These are phyloP conservation scores for Cotoneaster glaucophyllus DNA, from an alignment of 306 rosid genomes.

Conservation along the genomic window DNA sequence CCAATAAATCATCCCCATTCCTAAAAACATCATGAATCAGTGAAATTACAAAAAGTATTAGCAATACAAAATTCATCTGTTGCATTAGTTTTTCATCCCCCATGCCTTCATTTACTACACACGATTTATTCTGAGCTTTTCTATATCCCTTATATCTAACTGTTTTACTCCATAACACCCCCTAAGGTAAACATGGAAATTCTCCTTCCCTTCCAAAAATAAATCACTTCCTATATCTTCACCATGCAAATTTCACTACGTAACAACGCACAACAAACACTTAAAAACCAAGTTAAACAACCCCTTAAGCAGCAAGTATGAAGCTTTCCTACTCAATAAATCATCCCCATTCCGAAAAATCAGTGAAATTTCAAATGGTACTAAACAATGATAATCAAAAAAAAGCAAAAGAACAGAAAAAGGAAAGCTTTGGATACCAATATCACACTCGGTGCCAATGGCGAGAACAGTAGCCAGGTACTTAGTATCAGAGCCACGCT, in stretches of 20 bases:
- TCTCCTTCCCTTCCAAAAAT: background rate
- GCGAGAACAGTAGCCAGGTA: constrained; percentile 94
- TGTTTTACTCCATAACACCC: background rate
- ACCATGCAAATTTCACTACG: background rate
- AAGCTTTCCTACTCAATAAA: background rate
- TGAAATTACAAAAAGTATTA: background rate
- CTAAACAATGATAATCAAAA: background rate
- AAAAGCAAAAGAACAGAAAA: background rate
- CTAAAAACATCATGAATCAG: background rate
- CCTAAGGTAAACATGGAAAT: background rate
- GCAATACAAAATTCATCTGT: background rate
- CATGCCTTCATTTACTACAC: background rate
- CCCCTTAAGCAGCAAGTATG: background rate
- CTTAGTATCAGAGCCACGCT: constrained; percentile 93
- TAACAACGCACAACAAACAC: background rate
- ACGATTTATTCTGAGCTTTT: background rate
- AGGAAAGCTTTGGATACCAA: constrained; percentile 27
- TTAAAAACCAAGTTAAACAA: background rate
- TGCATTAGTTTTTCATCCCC: background rate
- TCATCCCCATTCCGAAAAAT: background rate
- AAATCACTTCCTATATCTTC: background rate
- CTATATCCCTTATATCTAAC: background rate
- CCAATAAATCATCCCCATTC: background rate
- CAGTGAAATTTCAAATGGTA: background rate
- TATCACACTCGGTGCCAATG: constrained; percentile 94